Conservation (phyloP, 805 yeast genomes). For the Starmera dryadoides region DNA sequence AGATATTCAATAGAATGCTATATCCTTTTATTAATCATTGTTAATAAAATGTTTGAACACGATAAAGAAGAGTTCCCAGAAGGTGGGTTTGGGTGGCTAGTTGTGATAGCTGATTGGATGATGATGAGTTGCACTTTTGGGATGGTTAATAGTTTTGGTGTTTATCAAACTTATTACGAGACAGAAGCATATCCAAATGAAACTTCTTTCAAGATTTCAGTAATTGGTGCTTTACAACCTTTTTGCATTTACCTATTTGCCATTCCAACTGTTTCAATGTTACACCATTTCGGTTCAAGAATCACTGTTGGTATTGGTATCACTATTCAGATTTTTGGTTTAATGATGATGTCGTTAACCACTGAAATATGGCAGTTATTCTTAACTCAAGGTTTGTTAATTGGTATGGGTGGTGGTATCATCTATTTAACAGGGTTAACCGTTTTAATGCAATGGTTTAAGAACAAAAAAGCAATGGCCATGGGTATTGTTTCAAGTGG, state of each 20-base stretch:
- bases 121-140: conserved; percentile 48
- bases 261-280: conserved; percentile 35
- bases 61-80: conserved; percentile 32
- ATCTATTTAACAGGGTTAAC: conserved; percentile 36
- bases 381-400: conserved; percentile 44
- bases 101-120: conserved; percentile 40
- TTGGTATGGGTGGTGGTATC: conserved; percentile 41
- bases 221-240: conserved; percentile 49
- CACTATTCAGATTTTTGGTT: conserved; percentile 32
- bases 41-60: not conserved
- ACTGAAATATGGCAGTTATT: conserved; percentile 42
- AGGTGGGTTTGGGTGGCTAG: conserved; percentile 48
- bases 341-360: conserved; percentile 39
- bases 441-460: conserved; percentile 43
- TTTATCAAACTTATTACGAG: conserved; percentile 45
- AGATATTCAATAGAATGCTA: too few relatives aligned
- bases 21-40: too few relatives aligned
- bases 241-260: conserved; percentile 40
- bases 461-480: conserved; percentile 35
- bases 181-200: conserved; percentile 31
- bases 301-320: conserved; percentile 34
- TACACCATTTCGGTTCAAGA: conserved; percentile 36
- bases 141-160: conserved; percentile 50
- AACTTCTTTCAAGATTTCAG: conserved; percentile 37
- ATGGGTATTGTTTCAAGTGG: conserved; percentile 42